Base-by-base conservation (phyloP, 768 basidiomycete species). In the Russula olivacea region DNA sequence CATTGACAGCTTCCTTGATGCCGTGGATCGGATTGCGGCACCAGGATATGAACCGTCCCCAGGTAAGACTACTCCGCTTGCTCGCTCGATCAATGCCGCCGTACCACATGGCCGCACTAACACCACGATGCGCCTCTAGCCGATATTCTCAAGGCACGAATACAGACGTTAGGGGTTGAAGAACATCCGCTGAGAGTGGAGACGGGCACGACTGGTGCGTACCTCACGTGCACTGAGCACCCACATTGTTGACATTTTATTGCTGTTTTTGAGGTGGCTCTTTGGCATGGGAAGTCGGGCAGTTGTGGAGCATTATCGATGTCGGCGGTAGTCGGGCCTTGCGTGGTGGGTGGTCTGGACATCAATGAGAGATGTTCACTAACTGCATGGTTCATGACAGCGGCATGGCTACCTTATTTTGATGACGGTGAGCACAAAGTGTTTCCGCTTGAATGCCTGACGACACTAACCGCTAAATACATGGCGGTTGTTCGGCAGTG, bases 381-480 rank as follows among this genome's bases (percentile, higher is more conserved):
- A 32, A 58, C 38, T 30, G n/a, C 14, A 25, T 63, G 21, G 38
- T 48, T 32, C 36, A 10, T 40, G 30, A 30, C 58, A 85, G 85
- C 81, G 59, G 80, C 80, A 5, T 87, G 86, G 87, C 82, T 82
- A 1, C 84, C 86, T 30, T 88, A 82, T 70, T 87, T 88, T 61
- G 85, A 88, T 59, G 81, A 86, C 69, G 82, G 84, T 85, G 55
- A 53, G 76, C 66, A 30, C 4, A 17, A 9, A 23, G 12, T 21
- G 43, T 21, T 19, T 52, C 28, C 45, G 12, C 45, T 15, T 5
- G 21, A 25, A 32, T n/a, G 23, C 19, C 30, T 17, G 47, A 19
- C n/a, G 32, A 54, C 50, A 5, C 43, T 30, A 40, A 15, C 8
- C 36, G 21, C 49, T 55, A 40, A 60, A 51, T 8, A 17, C 8